These are phyloP conservation scores for Cyclostephanos tholiformis DNA, from an alignment of 108 stramenopile genomes.

Conservation along the genomic window DNA sequence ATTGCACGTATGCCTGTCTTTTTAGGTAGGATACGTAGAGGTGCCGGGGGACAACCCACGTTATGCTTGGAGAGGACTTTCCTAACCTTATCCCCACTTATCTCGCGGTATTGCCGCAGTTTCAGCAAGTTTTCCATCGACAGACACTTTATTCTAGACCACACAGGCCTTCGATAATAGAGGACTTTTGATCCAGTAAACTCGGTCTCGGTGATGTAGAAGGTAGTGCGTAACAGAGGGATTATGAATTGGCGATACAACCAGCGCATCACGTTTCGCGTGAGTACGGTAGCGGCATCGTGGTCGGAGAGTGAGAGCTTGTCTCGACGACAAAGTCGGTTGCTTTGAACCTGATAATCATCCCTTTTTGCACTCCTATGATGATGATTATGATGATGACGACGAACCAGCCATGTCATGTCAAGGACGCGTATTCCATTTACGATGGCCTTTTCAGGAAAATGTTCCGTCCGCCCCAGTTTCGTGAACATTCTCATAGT, in stretches of 20 bases:
- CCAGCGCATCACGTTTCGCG: conserved; percentile 68
- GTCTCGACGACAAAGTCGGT: conserved; percentile 13
- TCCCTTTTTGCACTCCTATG: not conserved
- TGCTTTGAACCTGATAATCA: not conserved
- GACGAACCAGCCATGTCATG: conserved; percentile 64
- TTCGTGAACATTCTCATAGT: conserved; percentile 58
- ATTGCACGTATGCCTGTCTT: conserved; percentile 80
- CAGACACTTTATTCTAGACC: conserved; percentile 65
- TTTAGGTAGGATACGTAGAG: conserved; percentile 77
- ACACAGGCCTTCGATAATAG: conserved; percentile 87
- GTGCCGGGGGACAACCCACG: conserved; percentile 65
- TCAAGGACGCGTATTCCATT: conserved; percentile 65
- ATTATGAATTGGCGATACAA: conserved; percentile 69
- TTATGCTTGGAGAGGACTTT: conserved; percentile 44
- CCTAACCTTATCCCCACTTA: conserved; percentile 35
- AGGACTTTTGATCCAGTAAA: conserved; percentile 58
- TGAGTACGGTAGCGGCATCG: conserved; percentile 46
- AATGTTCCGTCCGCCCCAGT: conserved; percentile 67
- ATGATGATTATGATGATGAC: not conserved
- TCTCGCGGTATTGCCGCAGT: conserved; percentile 54
- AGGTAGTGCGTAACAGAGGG: conserved; percentile 71
- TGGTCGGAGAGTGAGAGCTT: conserved; percentile 58
- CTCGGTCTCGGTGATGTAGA: conserved; percentile 88
- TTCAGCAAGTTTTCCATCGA: conserved; percentile 59
- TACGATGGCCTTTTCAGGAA: conserved; percentile 67